Conservation (phyloP, 768 basidiomycete species). For the Omphalotus guepiniiformis region DNA sequence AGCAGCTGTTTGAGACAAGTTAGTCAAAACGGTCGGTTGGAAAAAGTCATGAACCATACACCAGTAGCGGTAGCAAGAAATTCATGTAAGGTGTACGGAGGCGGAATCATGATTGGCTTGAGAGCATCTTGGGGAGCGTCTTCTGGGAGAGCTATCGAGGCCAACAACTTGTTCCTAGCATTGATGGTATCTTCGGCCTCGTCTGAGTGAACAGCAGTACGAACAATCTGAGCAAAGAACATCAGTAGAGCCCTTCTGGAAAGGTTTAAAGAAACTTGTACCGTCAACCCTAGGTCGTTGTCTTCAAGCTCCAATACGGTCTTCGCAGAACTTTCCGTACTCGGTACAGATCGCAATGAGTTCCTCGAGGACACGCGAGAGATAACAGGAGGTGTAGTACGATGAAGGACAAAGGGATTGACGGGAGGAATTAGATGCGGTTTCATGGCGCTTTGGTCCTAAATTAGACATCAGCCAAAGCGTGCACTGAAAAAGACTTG, state of each 20-base stretch:
- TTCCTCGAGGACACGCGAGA: conserved; percentile 1
- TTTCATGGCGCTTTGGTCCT: no score
- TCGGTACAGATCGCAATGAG: background rate
- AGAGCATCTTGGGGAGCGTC: conserved; percentile 63
- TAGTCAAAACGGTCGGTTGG: background rate
- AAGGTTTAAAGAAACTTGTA: background rate
- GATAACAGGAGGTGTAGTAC: background rate
- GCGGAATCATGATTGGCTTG: conserved; percentile 64
- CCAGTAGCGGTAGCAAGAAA: conserved; percentile 39
- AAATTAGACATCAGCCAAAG: background rate
- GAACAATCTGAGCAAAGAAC: conserved; percentile 4
- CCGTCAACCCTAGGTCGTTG: background rate
- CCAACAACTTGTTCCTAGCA: conserved; percentile 52
- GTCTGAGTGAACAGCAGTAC: conserved; percentile 19
- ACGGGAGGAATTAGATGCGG: background rate
- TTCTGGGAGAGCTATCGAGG: conserved; percentile 57
- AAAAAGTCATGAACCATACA: background rate
- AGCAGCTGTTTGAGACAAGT: conserved; percentile 38
- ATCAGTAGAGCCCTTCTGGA: no score
- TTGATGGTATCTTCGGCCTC: conserved; percentile 44
- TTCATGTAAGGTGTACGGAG: conserved; percentile 62
- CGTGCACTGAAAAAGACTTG: conserved; percentile 14
- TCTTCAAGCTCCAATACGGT: background rate
- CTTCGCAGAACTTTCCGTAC: background rate
- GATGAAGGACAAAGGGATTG: background rate